These are phyloP conservation scores for Pichia inconspicua DNA, from an alignment of 1,139 yeast species.

Conservation along the genomic window DNA sequence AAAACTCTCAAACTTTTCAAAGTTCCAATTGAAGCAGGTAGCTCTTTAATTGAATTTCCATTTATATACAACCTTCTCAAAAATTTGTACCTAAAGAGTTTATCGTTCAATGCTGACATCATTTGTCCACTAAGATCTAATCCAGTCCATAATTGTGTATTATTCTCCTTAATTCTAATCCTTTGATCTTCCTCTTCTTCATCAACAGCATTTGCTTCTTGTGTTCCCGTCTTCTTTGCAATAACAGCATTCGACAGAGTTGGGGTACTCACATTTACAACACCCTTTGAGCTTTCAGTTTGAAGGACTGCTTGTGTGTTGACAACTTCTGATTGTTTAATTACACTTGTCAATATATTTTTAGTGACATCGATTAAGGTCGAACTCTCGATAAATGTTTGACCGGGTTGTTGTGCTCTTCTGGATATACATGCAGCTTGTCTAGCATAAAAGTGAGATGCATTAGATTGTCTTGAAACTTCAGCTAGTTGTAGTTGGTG, in stretches of 20 bases:
- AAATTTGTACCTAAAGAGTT: slow-evolving; percentile 74
- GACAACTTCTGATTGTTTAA: slow-evolving; percentile 13
- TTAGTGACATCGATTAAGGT: slow-evolving; percentile 53
- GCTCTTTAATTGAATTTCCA: slow-evolving; percentile 64
- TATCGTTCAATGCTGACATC: slow-evolving; percentile 58
- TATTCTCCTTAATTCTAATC: slow-evolving; percentile 60
- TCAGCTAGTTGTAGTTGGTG: slow-evolving; percentile 79
- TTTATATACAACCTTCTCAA: slow-evolving; percentile 80
- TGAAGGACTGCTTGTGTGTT: slow-evolving; percentile 7
- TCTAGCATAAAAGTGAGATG: slow-evolving; percentile 85
- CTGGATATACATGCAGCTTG: slow-evolving; percentile 80
- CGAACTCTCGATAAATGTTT: slow-evolving; percentile 15
- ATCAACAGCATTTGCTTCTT: slow-evolving; percentile 44
- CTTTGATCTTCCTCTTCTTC: slow-evolving; percentile 76
- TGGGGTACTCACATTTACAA: slow-evolving; percentile 12
- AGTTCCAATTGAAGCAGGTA: slow-evolving; percentile 67
- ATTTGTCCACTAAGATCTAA: slow-evolving; percentile 91
- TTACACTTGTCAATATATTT: slow-evolving; percentile 31
- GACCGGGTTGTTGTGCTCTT: slow-evolving; percentile 26
- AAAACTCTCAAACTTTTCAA: slow-evolving; percentile 72
- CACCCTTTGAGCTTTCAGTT: slow-evolving; percentile 9
- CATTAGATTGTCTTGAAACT: slow-evolving; percentile 60
- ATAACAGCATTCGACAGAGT: slow-evolving; percentile 16
- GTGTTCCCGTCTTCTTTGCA: slow-evolving; percentile 14
- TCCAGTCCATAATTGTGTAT: slow-evolving; percentile 88